Conservation (phyloP, 2,329 filamentous ascomycete species). For the Pestalotiopsis sp. region DNA sequence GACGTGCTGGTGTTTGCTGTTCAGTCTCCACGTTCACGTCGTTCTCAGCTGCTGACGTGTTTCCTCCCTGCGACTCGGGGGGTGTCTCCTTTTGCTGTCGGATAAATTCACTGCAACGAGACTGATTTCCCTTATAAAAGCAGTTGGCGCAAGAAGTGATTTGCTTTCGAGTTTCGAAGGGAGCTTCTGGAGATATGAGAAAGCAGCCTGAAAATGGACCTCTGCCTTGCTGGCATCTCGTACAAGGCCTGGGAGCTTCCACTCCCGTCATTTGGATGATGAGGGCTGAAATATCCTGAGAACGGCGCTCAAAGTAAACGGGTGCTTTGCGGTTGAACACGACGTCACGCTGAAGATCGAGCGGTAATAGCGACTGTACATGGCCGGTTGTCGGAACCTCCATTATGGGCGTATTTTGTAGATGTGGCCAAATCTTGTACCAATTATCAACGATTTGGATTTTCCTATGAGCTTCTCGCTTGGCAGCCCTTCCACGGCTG, state of each 20-base stretch:
- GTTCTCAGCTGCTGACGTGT: not conserved
- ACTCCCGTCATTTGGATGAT: conserved; percentile 21
- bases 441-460: no score
- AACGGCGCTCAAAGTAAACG: conserved; percentile 14
- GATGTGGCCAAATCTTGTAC: conserved; percentile 11
- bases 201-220: conserved; percentile 22
- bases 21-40: not conserved
- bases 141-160: conserved; percentile 23
- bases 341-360: conserved; percentile 17
- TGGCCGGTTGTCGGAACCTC: conserved; percentile 16
- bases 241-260: conserved; percentile 13
- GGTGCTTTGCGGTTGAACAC: conserved; percentile 15
- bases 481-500: no score
- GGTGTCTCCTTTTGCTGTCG: conserved; percentile 14
- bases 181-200: conserved; percentile 17
- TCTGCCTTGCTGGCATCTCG: conserved; percentile 15
- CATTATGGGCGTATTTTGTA: conserved; percentile 15
- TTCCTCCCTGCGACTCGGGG: conserved; percentile 3
- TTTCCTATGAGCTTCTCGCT: no score
- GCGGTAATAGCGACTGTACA: conserved; percentile 17
- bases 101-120: conserved; percentile 15
- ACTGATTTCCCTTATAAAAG: conserved; percentile 19
- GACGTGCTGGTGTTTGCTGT: not conserved
- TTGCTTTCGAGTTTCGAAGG: conserved; percentile 13
- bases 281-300: conserved; percentile 21